A percentile compares a stretch with the other conserved stretches of the same genome.
Evolutionary conservation across 805 yeast genomes (phyloP).

Genomic region (Saccharomycopsis sp.): DNA sequence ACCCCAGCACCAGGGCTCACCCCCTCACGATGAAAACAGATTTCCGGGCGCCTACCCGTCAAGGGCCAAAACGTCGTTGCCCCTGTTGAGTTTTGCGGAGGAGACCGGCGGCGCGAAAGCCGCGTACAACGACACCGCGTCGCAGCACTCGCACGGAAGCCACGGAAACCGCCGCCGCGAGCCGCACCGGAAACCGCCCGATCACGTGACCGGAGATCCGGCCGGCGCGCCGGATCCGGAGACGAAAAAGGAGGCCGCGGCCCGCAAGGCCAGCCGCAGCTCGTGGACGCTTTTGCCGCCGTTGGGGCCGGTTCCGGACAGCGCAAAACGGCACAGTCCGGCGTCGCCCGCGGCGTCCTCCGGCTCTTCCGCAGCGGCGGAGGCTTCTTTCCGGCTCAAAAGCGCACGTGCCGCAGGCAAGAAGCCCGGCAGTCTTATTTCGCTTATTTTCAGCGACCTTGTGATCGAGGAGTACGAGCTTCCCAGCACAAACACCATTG

Average conservation of each 20-base stretch:
- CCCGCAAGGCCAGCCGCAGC: background rate
- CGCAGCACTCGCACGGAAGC: background rate
- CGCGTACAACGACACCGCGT: background rate
- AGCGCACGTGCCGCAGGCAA: background rate
- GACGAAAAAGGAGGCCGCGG: no score
- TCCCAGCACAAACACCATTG: constrained; percentile 32
- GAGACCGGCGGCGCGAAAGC: background rate
- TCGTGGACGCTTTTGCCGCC: background rate
- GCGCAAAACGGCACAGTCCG: background rate
- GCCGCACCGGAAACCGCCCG: background rate
- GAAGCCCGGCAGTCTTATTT: background rate
- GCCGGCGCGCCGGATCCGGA: no score
- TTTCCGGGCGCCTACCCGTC: background rate
- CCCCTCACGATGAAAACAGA: constrained; percentile 6
- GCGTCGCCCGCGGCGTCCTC: constrained; percentile 6
- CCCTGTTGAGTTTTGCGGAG: background rate
- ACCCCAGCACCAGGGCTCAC: background rate
- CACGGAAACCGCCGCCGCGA: background rate
- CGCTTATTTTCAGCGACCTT: constrained; percentile 24
- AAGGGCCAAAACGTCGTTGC: background rate
- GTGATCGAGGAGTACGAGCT: constrained; percentile 30
- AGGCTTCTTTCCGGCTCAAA: background rate
- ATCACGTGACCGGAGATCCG: background rate
- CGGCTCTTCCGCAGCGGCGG: background rate
- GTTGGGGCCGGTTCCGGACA: background rate